Base-by-base conservation (phyloP, 306 rosid genomes). In the Malus orientalis region DNA sequence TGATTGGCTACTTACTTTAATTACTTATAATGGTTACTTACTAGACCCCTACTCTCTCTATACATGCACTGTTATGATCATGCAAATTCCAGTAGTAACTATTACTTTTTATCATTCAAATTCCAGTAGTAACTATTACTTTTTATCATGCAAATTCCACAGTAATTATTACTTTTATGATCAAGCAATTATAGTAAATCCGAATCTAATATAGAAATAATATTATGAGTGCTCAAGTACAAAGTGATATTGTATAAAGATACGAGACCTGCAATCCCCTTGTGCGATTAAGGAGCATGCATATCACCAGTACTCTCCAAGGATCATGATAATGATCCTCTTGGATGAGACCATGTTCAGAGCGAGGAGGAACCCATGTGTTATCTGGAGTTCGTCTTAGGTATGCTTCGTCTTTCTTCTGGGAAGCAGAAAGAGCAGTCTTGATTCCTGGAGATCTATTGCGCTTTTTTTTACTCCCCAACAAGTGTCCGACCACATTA, bases 281-380 rank as follows among this genome's bases (percentile, higher is more conserved):
- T 38, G 97, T 92, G 62, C 71, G 59, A 74, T 90, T 90, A 49
- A 92, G 85, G 32, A 90, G 92, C 86, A 88, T 78, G 58, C 97
- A 92, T 10, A 92, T 92, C 42, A 88, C 83, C 76, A 92, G 58
- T 22, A 92, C 93, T 69, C 89, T 88, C 97, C 96, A 90, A 33
- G 97, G 97, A 77, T 92, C 92, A 67, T 83, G 81, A 7, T 59
- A 66, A 74, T 92, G 96, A 63, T 74, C 80, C 77, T 92, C 92
- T 82, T 92, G 96, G 73, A 92, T 84, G 66, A 92, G 96, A 81
- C 25, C 12, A 59, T 23, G 11, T 1, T 19, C 19, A 14, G 97
- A 90, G 69, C 80, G 80, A 12, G 97, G 97, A 79, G 97, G 93
- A 47, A 60, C 62, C 97, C 96, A 92, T 69, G 78, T 80, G 75